Conservation (phyloP, 306 rosid genomes). For the Morella rubra region DNA sequence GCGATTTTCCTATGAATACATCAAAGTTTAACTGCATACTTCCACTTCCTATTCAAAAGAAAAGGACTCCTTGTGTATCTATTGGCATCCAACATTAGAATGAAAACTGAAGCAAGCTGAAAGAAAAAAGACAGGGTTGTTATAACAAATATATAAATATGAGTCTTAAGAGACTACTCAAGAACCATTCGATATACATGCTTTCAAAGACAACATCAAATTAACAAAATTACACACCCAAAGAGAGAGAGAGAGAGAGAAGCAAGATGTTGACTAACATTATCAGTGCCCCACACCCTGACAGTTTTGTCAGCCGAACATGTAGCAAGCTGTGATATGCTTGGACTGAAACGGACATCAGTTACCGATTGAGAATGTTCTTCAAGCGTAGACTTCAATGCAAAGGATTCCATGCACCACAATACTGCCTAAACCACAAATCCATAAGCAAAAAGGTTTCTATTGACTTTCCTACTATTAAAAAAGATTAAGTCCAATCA, state of each 20-base stretch:
- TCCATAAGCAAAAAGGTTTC: slow-evolving; percentile 10
- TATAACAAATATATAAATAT: not conserved
- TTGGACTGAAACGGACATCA: slow-evolving; percentile 74
- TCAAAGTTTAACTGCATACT: not conserved
- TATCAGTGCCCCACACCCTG: slow-evolving; percentile 76
- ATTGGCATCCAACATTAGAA: not conserved
- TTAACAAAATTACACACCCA: not conserved
- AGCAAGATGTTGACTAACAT: slow-evolving; percentile 45
- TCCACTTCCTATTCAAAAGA: not conserved
- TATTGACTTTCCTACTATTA: slow-evolving; percentile 3
- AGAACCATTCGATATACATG: not conserved
- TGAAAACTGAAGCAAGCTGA: not conserved
- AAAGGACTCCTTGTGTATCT: not conserved
- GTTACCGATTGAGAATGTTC: slow-evolving; percentile 78
- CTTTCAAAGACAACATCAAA: not conserved
- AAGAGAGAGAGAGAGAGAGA: slow-evolving; percentile 24
- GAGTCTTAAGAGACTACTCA: not conserved
- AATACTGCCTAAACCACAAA: slow-evolving; percentile 59
- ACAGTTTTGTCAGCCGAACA: slow-evolving; percentile 86
- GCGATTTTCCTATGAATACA: not conserved
- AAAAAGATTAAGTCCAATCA: slow-evolving; percentile 9
- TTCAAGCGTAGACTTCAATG: slow-evolving; percentile 54
- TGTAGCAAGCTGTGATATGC: slow-evolving; percentile 61
- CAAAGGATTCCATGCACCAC: slow-evolving; percentile 70
- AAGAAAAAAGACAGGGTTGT: no score